Percentiles rank a stretch among this genome's conserved stretches.
These are phyloP conservation scores for Phaeosphaeria sp. DNA, from an alignment of 2,329 filamentous ascomycete genomes.

Conservation along the genomic window DNA sequence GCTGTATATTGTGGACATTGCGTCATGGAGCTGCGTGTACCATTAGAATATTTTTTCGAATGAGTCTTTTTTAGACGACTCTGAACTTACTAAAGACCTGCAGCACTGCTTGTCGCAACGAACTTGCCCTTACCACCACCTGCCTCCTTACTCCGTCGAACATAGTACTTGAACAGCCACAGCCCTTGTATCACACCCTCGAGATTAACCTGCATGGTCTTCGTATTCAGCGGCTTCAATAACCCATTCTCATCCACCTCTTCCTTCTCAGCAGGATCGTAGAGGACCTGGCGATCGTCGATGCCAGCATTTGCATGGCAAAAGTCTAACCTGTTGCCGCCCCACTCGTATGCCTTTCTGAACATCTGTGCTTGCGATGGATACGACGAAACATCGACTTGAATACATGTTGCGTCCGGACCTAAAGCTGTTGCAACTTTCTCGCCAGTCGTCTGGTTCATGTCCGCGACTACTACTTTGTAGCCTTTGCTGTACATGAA, in stretches of 20 bases:
- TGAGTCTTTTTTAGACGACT: background rate
- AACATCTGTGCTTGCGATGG: conserved; percentile 48
- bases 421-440: conserved; percentile 38
- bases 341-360: conserved; percentile 51
- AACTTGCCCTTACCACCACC: conserved; percentile 48
- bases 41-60: background rate
- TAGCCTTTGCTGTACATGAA: conserved; percentile 50
- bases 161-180: conserved; percentile 53
- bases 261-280: conserved; percentile 37
- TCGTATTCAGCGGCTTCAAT: conserved; percentile 47
- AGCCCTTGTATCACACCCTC: conserved; percentile 51
- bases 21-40: conserved; percentile 25
- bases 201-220: conserved; percentile 50
- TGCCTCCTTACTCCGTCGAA: conserved; percentile 43
- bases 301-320: conserved; percentile 55
- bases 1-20: conserved; percentile 52
- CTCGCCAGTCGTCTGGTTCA: conserved; percentile 42
- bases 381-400: conserved; percentile 51
- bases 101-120: conserved; percentile 48
- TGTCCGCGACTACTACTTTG: conserved; percentile 54
- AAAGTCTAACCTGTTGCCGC: conserved; percentile 51
- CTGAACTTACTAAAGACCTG: conserved; percentile 45
- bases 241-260: conserved; percentile 44
- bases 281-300: conserved; percentile 48
- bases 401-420: conserved; percentile 43